phyloP scores from a whole-genome alignment of 2,329 filamentous ascomycete genomes.

The Sordariomycetes sp. region DNA sequence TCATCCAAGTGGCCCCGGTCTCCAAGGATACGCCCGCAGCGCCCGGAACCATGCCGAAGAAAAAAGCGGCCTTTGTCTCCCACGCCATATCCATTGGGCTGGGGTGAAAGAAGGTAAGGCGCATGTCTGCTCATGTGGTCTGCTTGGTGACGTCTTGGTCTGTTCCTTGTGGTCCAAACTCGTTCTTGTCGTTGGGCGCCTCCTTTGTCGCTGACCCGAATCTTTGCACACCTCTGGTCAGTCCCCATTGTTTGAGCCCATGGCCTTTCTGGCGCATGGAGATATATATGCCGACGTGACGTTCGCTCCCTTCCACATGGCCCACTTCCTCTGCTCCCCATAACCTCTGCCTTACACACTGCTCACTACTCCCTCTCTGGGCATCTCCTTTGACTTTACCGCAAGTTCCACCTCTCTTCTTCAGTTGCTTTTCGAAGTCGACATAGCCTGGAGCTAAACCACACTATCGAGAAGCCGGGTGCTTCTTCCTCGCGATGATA shows the following conservation, averaged over 20 bases:
- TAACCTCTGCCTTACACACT: not conserved
- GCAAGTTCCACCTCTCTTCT: not conserved
- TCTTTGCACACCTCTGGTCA: not conserved
- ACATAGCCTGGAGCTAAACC: not conserved
- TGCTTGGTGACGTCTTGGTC: not conserved
- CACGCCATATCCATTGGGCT: not conserved
- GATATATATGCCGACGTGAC: not conserved
- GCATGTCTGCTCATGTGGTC: not conserved
- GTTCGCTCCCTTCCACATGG: not conserved
- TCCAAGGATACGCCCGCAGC: not conserved
- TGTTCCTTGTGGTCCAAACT: not conserved
- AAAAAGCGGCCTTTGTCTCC: not conserved
- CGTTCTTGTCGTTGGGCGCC: not conserved
- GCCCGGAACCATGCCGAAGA: not conserved
- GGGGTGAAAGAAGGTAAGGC: not conserved
- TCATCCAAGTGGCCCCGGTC: not conserved
- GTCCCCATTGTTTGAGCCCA: not conserved
- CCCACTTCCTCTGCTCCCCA: not conserved
- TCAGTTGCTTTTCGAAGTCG: not conserved
- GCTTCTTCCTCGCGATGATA: not conserved
- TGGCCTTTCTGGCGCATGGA: not conserved
- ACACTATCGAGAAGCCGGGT: not conserved
- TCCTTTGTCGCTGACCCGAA: slow-evolving; percentile 6
- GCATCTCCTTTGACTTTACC: not conserved
- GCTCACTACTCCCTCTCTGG: not conserved